Evolutionary conservation across 2,329 filamentous ascomycete species (phyloP).

Genomic region (Xylariomycetidae sp.): DNA sequence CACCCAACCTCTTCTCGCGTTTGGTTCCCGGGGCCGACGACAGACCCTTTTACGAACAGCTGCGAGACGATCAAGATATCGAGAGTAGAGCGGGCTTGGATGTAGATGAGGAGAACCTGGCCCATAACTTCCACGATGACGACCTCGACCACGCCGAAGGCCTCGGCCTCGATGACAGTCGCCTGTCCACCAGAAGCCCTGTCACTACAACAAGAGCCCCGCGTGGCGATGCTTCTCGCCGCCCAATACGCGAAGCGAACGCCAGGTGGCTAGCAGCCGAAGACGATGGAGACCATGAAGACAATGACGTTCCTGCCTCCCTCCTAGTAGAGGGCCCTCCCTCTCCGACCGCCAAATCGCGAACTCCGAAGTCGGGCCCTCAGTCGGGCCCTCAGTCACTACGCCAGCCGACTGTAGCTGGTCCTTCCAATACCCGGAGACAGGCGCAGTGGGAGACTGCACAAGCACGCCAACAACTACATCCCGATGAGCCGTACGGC

Average conservation of each 20-base stretch:
- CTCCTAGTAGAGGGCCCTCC: slow-evolving; percentile 50
- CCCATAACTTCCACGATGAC: slow-evolving; percentile 44
- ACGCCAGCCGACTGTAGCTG: slow-evolving; percentile 29
- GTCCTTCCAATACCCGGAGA: slow-evolving; percentile 36
- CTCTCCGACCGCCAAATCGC: slow-evolving; percentile 16
- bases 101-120: slow-evolving; percentile 49
- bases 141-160: slow-evolving; percentile 39
- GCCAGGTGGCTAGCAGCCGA: slow-evolving; percentile 26
- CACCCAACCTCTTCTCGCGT: slow-evolving; percentile 42
- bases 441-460: slow-evolving; percentile 50
- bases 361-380: slow-evolving; percentile 17
- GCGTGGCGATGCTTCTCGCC: slow-evolving; percentile 8
- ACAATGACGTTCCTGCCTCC: slow-evolving; percentile 60
- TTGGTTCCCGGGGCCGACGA: slow-evolving; percentile 30
- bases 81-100: slow-evolving; percentile 37
- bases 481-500: slow-evolving; percentile 31
- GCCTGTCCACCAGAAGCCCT: slow-evolving; percentile 35
- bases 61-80: slow-evolving; percentile 35
- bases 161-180: slow-evolving; percentile 41
- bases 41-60: slow-evolving; percentile 45
- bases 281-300: slow-evolving; percentile 28
- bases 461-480: slow-evolving; percentile 46
- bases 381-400: slow-evolving; percentile 17
- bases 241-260: slow-evolving; percentile 11
- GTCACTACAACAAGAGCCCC: slow-evolving; percentile 12